A percentile compares a stretch with the other conserved stretches of the same genome.
These are phyloP conservation scores for Carpinus fangiana DNA, from an alignment of 306 rosid species.

Conservation along the genomic window DNA sequence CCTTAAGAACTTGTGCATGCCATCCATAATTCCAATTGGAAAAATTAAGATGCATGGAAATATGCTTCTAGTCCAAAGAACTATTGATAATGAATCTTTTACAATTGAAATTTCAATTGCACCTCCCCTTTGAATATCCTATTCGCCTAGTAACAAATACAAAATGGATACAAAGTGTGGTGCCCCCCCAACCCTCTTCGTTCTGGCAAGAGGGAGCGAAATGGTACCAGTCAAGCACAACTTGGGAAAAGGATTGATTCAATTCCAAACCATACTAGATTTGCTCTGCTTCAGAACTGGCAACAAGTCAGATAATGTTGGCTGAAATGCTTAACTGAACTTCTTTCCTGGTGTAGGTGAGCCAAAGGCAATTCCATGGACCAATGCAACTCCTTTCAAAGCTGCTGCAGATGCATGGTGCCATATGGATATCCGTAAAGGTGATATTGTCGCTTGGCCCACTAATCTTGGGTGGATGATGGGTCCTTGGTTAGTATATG, in stretches of 20 bases:
- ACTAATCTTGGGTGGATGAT: conserved; percentile 99
- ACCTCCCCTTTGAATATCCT: background rate
- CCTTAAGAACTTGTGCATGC: too few species aligned
- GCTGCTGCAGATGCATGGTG: conserved; percentile 99
- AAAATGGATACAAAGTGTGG: background rate
- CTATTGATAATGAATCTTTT: background rate
- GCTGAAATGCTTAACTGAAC: conserved; percentile 16
- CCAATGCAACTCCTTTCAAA: conserved; percentile 76
- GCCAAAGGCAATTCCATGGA: conserved; percentile 99
- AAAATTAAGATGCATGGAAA: background rate
- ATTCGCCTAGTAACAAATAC: background rate
- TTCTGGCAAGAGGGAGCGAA: too few species aligned
- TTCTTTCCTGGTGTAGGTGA: conserved; percentile 60
- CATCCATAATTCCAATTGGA: background rate
- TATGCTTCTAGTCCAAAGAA: background rate
- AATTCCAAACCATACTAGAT: background rate
- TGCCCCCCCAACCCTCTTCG: background rate
- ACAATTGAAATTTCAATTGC: background rate
- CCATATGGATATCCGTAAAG: conserved; percentile 75
- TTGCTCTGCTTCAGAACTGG: too few species aligned
- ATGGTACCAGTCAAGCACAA: conserved; percentile 4
- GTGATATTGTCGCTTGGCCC: conserved; percentile 90
- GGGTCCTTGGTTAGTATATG: conserved; percentile 99
- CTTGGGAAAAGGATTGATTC: conserved; percentile 11
- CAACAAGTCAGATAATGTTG: background rate